phyloP scores from a whole-genome alignment of 2,329 filamentous ascomycete genomes.

The Leptodontidium sp. region DNA sequence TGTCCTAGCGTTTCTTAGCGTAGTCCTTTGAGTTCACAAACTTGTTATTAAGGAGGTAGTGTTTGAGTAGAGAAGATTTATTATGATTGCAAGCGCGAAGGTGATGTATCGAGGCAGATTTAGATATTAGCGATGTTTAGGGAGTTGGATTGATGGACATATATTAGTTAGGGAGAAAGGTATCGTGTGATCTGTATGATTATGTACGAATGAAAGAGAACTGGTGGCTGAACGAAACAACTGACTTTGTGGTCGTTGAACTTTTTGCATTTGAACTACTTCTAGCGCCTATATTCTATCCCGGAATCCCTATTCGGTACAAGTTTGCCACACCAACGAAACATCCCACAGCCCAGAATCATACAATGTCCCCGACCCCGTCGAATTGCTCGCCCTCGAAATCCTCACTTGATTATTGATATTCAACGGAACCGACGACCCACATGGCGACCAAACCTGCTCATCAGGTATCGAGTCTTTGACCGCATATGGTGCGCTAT shows the following conservation, averaged over 20 bases:
- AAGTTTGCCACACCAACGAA: conserved; percentile 6
- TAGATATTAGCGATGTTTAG: too few species aligned
- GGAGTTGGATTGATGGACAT: too few species aligned
- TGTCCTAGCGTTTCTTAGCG: conserved; percentile 1
- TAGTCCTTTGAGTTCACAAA: conserved; percentile 4
- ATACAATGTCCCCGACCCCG: conserved; percentile 3
- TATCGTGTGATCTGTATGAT: not conserved
- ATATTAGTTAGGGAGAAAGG: too few species aligned
- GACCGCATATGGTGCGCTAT: conserved; percentile 27
- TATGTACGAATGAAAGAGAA: not conserved
- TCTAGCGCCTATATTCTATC: not conserved
- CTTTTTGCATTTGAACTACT: not conserved
- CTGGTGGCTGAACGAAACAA: too few species aligned
- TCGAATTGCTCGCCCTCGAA: conserved; percentile 12
- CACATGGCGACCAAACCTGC: conserved; percentile 37
- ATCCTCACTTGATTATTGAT: conserved; percentile 37
- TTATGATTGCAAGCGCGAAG: conserved; percentile 6
- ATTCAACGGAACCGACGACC: conserved; percentile 28
- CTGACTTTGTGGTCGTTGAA: not conserved
- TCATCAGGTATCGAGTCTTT: conserved; percentile 19
- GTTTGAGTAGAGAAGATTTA: not conserved
- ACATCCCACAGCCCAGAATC: conserved; percentile 13
- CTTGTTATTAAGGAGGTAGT: conserved; percentile 4
- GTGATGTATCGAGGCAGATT: conserved; percentile 2
- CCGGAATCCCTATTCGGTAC: not conserved